Base-by-base conservation (phyloP, 805 yeast species). In the Blastobotrys muscicola region DNA sequence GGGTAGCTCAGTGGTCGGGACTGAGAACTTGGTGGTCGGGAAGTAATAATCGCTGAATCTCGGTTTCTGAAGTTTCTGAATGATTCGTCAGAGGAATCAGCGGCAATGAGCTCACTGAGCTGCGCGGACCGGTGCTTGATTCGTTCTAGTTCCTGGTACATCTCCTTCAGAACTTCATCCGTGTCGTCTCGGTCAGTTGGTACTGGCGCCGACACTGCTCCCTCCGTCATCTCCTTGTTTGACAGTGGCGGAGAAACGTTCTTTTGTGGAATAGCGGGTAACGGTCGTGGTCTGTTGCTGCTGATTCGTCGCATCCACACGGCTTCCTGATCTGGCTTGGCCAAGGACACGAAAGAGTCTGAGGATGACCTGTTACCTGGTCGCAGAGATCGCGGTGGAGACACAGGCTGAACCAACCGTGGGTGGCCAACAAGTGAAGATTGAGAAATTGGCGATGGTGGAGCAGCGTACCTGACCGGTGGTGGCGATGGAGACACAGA, bases 71-170 rank as follows among this genome's bases (percentile, higher is more conserved):
- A 37, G 30, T 16, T 23, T 12, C 30, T 26, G 13, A 13, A 8
- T 30, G 32, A 39, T 16, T 32, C 14, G 36, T 12, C 29, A 15
- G 41, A 13, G 14, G 33, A 20, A n/a, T 42, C 44, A 13, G 30
- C 15, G 20, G 15, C 15, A 6, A 52, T 48, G 35, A 51, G 33
- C n/a, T 44, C 44, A 1, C 50, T 45, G 2, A 52, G 44, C 34
- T 48, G 39, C 5, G 45, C 50, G 2, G 57, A 49, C 29, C 48
- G 41, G 36, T 40, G 36, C 36, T 52, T 53, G 20, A 54, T 45
- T 38, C 49, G 50, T 16, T 47, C 52, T 39, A 54, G 35, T 29
- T 52, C 57, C 3, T 36, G 41, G 47, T 52, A 50, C 55, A 54
- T 54, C 33, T 51, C 49, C 30, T 43, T 43, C 16, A 54, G 46